Evolutionary conservation across 345 rosid genomes (phyloP), one percentile per base, ranked within the genome.

Genomic region (Ceriops tagal): DNA sequence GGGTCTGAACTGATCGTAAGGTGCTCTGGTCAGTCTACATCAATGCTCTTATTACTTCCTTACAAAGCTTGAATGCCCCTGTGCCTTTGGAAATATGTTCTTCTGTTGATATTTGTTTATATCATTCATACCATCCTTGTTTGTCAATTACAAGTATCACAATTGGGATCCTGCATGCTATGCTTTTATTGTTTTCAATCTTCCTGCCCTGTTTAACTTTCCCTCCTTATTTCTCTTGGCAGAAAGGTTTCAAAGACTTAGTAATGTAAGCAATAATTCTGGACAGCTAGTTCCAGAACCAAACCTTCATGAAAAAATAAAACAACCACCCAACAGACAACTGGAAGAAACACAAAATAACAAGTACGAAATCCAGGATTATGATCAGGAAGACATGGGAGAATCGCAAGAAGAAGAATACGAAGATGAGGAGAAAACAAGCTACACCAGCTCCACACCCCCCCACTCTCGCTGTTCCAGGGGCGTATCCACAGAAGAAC

Each of bases 381-480:
- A 70, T 15, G 74, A 61, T 15, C 84, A 84, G 13, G 89, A 79
- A 20, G 90, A 56, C 59, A 10, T 20, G 5, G 59, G 85, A 28
- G 83, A 81, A 76, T 70, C 79, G 8, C 86, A 78, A 67, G 96
- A 85, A 69, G 96, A 85, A 73, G 87, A 82, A 53, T 83, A 73
- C 1, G 85, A 83, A 58, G 86, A 84, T n/a, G 97, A 92, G 58
- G 92, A 85, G 80, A 89, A 93, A 74, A 84, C 88, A 24, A 87
- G 87, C 78, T 86, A 82, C 72, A 86, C 97, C 15, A 84, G 89
- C 72, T 91, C 98, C 58, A 89, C 97, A 18, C 89, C 98, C 0
- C 91, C 98, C 0, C 91, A 80, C 26, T 93, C 98, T 74, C 93
- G 86, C 58, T 88, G 90, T 74, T 92, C 96, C 0, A 78, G 88